Evolutionary conservation across 2,329 filamentous ascomycete species (phyloP).

Genomic region (Rhexocercosporidium sp.): DNA sequence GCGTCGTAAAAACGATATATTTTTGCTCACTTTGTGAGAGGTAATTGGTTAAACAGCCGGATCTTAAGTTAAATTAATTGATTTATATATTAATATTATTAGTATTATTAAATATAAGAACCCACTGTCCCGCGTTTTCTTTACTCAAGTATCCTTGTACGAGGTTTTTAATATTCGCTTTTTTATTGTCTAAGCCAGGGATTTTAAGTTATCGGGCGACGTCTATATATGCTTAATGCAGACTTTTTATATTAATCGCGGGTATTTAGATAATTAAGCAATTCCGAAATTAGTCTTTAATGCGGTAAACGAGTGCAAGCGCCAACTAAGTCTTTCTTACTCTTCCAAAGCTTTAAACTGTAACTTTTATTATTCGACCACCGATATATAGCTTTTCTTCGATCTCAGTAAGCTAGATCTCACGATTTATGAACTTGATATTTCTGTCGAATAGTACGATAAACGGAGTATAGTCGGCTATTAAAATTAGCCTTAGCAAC

Average conservation of each 20-base stretch:
- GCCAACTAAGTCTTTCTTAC: constrained; percentile 49
- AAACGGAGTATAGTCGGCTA: too few species aligned
- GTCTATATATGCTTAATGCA: constrained; percentile 42
- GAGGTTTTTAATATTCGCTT: constrained; percentile 23
- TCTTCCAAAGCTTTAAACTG: constrained; percentile 47
- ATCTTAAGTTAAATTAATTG: constrained; percentile 4
- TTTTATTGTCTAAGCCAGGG: constrained; percentile 19
- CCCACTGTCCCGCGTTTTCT: constrained; percentile 43
- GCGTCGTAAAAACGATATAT: constrained; percentile 46
- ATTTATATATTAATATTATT: constrained; percentile 45
- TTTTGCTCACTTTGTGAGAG: constrained; percentile 44
- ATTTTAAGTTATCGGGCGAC: constrained; percentile 36
- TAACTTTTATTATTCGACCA: constrained; percentile 17
- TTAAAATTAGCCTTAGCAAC: too few species aligned
- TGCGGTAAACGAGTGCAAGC: constrained; percentile 48
- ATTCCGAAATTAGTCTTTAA: constrained; percentile 42
- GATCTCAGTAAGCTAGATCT: constrained; percentile 35
- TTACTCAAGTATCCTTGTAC: constrained; percentile 24
- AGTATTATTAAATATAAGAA: constrained; percentile 49
- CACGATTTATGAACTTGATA: constrained; percentile 37
- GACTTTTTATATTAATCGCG: constrained; percentile 44
- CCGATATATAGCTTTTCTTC: constrained; percentile 37
- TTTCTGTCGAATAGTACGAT: too few species aligned
- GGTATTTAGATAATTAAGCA: constrained; percentile 53
- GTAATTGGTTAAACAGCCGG: constrained; percentile 37